These are phyloP conservation scores for Lachancea dasiensis DNA, from an alignment of 805 yeast species.

Conservation along the genomic window DNA sequence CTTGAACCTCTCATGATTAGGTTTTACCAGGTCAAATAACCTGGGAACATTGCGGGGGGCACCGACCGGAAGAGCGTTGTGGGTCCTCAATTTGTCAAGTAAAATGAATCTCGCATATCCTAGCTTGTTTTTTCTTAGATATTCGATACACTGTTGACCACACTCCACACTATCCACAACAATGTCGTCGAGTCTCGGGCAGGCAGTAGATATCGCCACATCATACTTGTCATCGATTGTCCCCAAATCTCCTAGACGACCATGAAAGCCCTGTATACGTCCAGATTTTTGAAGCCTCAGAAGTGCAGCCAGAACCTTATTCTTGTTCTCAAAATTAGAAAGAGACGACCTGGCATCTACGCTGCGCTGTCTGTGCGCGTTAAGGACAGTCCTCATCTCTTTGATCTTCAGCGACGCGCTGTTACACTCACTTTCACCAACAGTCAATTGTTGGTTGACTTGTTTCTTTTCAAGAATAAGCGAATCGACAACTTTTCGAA, in stretches of 20 bases:
- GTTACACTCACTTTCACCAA: slow-evolving; percentile 53
- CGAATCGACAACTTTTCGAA: slow-evolving; percentile 42
- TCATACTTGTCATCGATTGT: slow-evolving; percentile 83
- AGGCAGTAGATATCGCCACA: slow-evolving; percentile 91
- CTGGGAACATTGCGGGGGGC: slow-evolving; percentile 79
- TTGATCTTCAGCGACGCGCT: slow-evolving; percentile 45
- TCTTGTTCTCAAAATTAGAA: slow-evolving; percentile 57
- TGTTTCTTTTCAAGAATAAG: slow-evolving; percentile 45
- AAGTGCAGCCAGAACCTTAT: slow-evolving; percentile 64
- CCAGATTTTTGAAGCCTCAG: slow-evolving; percentile 70
- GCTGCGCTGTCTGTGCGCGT: slow-evolving; percentile 51
- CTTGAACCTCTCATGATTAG: slow-evolving; percentile 58
- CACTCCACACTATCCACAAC: slow-evolving; percentile 78
- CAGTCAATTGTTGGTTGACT: slow-evolving; percentile 45
- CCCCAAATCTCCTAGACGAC: slow-evolving; percentile 91
- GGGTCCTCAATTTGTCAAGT: slow-evolving; percentile 62
- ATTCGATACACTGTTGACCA: slow-evolving; percentile 74
- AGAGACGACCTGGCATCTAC: slow-evolving; percentile 61
- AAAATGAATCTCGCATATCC: slow-evolving; percentile 90
- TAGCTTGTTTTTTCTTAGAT: slow-evolving; percentile 69
- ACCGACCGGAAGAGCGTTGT: slow-evolving; percentile 48
- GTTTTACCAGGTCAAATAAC: slow-evolving; percentile 73
- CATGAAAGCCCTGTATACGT: slow-evolving; percentile 77
- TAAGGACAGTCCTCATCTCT: slow-evolving; percentile 49
- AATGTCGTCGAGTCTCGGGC: slow-evolving; percentile 83